Conservation (phyloP, 1,139 yeast genomes). For the Suhomyces ambrosiae region DNA sequence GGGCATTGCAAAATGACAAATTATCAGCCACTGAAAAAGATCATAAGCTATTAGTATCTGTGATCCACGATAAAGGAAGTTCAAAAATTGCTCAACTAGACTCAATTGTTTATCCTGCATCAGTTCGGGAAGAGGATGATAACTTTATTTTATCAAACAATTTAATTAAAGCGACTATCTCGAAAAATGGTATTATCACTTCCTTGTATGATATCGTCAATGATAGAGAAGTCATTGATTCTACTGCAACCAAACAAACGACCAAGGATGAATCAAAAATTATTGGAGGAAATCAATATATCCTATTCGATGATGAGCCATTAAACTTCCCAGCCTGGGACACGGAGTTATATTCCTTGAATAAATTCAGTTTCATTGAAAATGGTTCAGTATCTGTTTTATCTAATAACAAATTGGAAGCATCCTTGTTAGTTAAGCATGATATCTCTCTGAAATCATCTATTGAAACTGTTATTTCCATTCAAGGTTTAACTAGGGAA, state of each 20-base stretch:
- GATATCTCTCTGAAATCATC: constrained; percentile 57
- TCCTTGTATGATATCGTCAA: constrained; percentile 64
- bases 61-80: constrained; percentile 18
- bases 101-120: constrained; percentile 48
- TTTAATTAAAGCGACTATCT: constrained; percentile 58
- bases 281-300: constrained; percentile 73
- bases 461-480: constrained; percentile 69
- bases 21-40: constrained; percentile 5
- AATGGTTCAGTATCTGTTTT: constrained; percentile 51
- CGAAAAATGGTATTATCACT: constrained; percentile 62
- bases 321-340: constrained; percentile 96
- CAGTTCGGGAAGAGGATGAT: constrained; percentile 40
- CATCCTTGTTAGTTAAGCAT: constrained; percentile 63
- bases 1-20: neutral
- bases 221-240: constrained; percentile 69
- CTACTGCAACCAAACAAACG: constrained; percentile 49
- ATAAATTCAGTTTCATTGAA: constrained; percentile 56
- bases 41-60: constrained; percentile 15
- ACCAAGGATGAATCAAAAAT: constrained; percentile 30
- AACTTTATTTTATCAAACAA: constrained; percentile 61
- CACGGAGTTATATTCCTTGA: constrained; percentile 83
- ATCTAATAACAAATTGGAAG: constrained; percentile 57
- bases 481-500: constrained; percentile 54
- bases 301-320: constrained; percentile 87
- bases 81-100: constrained; percentile 21